Percentiles rank a stretch among this genome's conserved stretches.
phyloP scores from a whole-genome alignment of 352 stramenopile species.

The Phytophthora brassicae region DNA sequence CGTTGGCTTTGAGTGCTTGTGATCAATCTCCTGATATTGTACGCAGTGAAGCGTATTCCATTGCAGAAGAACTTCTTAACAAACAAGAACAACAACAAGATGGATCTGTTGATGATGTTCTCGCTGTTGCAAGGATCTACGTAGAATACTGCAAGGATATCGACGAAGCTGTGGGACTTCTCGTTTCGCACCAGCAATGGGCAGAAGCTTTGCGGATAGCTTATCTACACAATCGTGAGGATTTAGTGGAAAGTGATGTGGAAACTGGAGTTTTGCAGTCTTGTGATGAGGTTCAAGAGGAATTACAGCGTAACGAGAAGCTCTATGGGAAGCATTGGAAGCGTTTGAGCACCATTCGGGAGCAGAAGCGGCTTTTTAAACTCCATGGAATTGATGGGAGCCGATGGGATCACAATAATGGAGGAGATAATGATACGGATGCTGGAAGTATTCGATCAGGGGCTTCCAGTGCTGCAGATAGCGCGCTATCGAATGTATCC shows the following conservation, averaged over 20 bases:
- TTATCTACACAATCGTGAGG: constrained; percentile 51
- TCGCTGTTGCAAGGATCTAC: constrained; percentile 56
- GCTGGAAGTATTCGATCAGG: constrained; percentile 46
- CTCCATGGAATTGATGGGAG: constrained; percentile 76
- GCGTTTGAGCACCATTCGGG: constrained; percentile 60
- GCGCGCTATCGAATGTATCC: constrained; percentile 60
- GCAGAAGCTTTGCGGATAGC: constrained; percentile 57
- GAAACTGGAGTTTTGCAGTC: constrained; percentile 54
- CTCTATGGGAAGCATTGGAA: constrained; percentile 61
- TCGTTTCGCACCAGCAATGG: constrained; percentile 67
- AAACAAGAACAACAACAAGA: constrained; percentile 30
- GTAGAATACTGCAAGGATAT: constrained; percentile 75
- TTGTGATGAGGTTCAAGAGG: constrained; percentile 47
- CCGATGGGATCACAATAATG: constrained; percentile 38
- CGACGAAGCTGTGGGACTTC: constrained; percentile 66
- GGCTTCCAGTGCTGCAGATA: constrained; percentile 53
- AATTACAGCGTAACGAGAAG: constrained; percentile 44
- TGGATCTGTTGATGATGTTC: constrained; percentile 29
- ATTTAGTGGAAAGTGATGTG: constrained; percentile 77
- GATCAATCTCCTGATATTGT: constrained; percentile 27
- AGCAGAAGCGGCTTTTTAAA: constrained; percentile 80
- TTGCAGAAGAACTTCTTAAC: constrained; percentile 56
- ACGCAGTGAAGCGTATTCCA: constrained; percentile 44
- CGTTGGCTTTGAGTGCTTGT: constrained; percentile 43
- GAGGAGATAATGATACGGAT: constrained; percentile 30